Conservation (phyloP, 2,329 filamentous ascomycete genomes). For the Cercospora brassicicola region DNA sequence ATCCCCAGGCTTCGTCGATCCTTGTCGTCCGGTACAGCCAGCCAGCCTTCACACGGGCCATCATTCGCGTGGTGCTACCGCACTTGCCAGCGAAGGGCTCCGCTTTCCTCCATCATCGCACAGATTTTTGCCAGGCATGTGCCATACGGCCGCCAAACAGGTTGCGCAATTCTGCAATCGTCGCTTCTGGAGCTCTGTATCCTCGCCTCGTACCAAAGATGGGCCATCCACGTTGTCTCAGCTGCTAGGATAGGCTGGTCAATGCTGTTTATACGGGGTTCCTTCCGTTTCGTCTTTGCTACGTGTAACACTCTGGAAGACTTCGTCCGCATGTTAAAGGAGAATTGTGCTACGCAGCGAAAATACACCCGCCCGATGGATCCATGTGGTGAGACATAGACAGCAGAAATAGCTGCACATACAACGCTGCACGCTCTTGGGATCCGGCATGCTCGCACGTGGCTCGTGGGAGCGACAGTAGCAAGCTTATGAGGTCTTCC, state of each 20-base stretch:
- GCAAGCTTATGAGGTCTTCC: neutral
- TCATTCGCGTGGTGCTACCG: neutral
- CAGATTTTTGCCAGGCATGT: neutral
- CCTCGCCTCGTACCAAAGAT: slow-evolving; percentile 2
- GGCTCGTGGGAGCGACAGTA: neutral
- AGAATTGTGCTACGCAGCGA: neutral
- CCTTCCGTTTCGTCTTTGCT: neutral
- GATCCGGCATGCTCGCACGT: neutral
- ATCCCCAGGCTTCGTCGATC: neutral
- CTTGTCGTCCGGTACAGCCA: neutral
- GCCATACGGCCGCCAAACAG: neutral
- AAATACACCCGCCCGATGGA: neutral
- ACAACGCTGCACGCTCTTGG: neutral
- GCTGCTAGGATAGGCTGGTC: neutral
- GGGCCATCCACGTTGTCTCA: neutral
- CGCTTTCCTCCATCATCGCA: neutral
- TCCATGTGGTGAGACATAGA: neutral
- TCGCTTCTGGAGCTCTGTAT: neutral
- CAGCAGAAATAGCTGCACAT: neutral
- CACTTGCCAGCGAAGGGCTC: neutral
- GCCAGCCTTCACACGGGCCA: neutral
- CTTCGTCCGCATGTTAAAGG: neutral
- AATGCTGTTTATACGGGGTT: neutral
- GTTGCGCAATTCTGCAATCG: neutral
- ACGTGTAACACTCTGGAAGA: neutral